These are phyloP conservation scores for Ulmus americana DNA, from an alignment of 331 rosid species.

Conservation along the genomic window DNA sequence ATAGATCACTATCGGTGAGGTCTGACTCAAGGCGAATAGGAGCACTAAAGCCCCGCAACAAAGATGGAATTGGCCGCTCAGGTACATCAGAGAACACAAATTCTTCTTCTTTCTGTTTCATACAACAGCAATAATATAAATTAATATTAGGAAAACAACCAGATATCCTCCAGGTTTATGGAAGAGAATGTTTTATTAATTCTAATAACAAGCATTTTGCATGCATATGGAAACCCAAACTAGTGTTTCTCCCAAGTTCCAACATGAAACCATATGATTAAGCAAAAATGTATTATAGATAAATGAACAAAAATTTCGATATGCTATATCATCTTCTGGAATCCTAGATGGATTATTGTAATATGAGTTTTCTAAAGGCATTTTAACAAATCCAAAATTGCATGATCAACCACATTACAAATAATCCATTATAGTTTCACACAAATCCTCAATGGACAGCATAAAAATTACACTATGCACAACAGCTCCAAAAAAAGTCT, in stretches of 20 bases:
- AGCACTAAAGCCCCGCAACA: slow-evolving; percentile 86
- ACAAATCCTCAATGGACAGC: not conserved
- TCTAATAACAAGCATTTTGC: slow-evolving; percentile 2
- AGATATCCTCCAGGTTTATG: not conserved
- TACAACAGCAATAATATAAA: slow-evolving; percentile 4
- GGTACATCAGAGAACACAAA: slow-evolving; percentile 65
- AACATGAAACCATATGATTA: not conserved
- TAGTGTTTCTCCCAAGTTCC: slow-evolving; percentile 4
- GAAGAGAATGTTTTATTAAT: not conserved
- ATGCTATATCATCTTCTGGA: not conserved
- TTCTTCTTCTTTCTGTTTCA: slow-evolving; percentile 79
- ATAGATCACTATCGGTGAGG: slow-evolving; percentile 63
- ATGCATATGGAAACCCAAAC: not conserved
- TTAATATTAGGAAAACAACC: not conserved
- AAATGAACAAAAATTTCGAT: not conserved
- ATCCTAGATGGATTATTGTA: not conserved
- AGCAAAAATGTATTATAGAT: not conserved
- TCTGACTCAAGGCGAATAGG: slow-evolving; percentile 89
- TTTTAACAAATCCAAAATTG: not conserved
- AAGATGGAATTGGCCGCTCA: slow-evolving; percentile 87
- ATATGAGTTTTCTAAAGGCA: not conserved
- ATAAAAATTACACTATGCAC: not conserved
- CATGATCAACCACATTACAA: not conserved
- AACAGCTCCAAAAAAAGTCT: not conserved
- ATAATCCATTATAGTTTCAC: not conserved